Evolutionary conservation across 352 stramenopile genomes (phyloP).

Genomic region (Globisporangium parvum): DNA sequence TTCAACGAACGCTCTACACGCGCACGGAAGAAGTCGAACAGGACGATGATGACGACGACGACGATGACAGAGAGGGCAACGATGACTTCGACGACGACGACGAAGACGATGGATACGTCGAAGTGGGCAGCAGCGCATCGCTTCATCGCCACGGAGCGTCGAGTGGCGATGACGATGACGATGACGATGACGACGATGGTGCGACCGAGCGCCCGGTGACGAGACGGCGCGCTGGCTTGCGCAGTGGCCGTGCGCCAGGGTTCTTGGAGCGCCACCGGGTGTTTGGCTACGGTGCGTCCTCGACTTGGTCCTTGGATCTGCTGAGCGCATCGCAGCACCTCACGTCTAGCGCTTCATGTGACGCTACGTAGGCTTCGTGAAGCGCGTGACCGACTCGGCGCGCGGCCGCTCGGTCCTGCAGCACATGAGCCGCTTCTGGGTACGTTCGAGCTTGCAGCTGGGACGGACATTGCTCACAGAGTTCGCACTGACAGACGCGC

Average conservation of each 20-base stretch:
- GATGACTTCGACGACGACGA: slow-evolving; percentile 23
- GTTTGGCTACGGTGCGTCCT: slow-evolving; percentile 4
- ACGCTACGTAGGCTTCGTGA: slow-evolving; percentile 3
- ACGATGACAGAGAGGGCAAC: too few species aligned
- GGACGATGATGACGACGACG: slow-evolving; percentile 18
- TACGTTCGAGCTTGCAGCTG: slow-evolving; percentile 3
- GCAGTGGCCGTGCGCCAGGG: slow-evolving; percentile 1
- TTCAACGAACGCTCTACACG: slow-evolving; percentile 58
- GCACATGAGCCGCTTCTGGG: slow-evolving; percentile 33
- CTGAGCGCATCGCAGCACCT: too few species aligned
- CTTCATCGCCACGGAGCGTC: slow-evolving; percentile 8
- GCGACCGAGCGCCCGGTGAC: background rate
- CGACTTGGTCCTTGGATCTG: too few species aligned
- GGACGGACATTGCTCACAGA: background rate
- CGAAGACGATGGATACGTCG: slow-evolving; percentile 21
- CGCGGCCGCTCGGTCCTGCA: slow-evolving; percentile 21
- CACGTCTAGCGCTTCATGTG: background rate
- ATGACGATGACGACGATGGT: background rate
- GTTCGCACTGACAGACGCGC: background rate
- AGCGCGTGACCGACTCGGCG: slow-evolving; percentile 4
- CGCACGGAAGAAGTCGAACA: slow-evolving; percentile 33
- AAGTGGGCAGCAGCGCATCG: slow-evolving; percentile 13
- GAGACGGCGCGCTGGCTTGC: background rate
- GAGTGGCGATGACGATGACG: background rate
- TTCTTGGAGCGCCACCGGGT: slow-evolving; percentile 7